Evolutionary conservation across 2,329 filamentous ascomycete species (phyloP), one percentile per base, ranked within the genome.

Genomic region (Xylaria sp.): DNA sequence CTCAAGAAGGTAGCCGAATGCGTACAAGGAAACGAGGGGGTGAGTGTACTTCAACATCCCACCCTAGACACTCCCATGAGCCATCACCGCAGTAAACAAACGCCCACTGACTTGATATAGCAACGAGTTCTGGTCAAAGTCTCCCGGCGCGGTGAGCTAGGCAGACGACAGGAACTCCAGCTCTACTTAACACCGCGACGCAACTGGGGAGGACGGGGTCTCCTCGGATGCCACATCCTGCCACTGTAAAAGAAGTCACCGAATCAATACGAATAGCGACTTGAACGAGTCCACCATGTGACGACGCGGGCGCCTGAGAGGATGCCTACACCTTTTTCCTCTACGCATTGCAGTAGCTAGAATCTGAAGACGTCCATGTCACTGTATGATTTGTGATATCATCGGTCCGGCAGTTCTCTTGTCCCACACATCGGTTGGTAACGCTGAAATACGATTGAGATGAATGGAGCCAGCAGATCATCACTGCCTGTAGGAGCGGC

Each of bases 201-300:
- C 50, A 81, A 92, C 71, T 99, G 94, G 93, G 93, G 93, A 66
- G 94, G 94, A 35, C 82, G 91, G 73, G 94, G 93, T 10, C 78
- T 95, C 73, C 77, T 99, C 68, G 93, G 93, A 57, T 99, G 93
- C 73, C 92, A 97, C 76, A 83, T 97, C 64, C 76, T 96, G 66
- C 91, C 91, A 30, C 67, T 95, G 59, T 96, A 78, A 58, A 35
- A 46, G 42, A 52, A 42, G 11, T 46, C 3, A 18, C 4, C n/a
- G 3, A 49, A 18, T 46, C 37, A 8, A 46, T 3, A 8, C 8
- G n/a, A 7, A 23, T 8, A 49, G 10, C 53, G 46, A 55, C 2
- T 16, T 35, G 23, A 55, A 37, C 34, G 11, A 42, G 11, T 55
- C 23, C 23, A 13, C 44, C 52, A 48, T 34, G 18, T 34, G 51